Evolutionary conservation across 148 eudicot genomes (phyloP), one percentile per base, ranked within the genome.

Genomic region (Amaranthus palmeri): DNA sequence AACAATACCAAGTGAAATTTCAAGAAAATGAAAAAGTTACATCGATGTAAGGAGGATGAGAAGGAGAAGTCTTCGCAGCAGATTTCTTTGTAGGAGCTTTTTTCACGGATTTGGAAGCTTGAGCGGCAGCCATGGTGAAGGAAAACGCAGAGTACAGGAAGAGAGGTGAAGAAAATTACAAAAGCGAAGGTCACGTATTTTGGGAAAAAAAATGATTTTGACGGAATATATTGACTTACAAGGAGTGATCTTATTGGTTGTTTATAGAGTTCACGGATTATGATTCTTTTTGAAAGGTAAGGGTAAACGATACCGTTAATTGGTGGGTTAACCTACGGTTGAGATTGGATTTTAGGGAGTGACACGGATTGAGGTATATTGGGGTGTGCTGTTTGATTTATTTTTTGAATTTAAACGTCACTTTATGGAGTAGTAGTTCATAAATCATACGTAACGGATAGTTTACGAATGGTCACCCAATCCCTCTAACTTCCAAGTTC

Each of bases 21-120:
- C 43, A 25, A 10, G 4, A 9, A 17, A 25, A 25, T 25, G 36
- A 53, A 13, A 49, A 36, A 36, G 3, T 25, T 71, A 82, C 85
- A 57, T 79, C 75, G 68, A 79, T 72, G 62, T 82, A 82, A 11
- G 82, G 82, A 79, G 88, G 88, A 75, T 85, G 88, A 48, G 81
- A 69, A 9, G 80, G 74, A 68, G 77, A 43, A 1, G 80, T 6
- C 44, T 75, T 81, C 6, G 85, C 13, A n/a, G 79, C 7, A 13
- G 53, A 10, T 47, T 64, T 82, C 72, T 76, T 82, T 14, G 83
- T 66, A 25, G 84, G 8, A 3, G 83, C 15, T 50, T 80, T 85
- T 74, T 79, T 76, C 48, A 68, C 74, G 17, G 77, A 12, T 8
- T 73, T 72, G 42, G 49, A 61, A 8, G 57, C 69, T 11, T 49